Evolutionary conservation across 163 green algal genomes (phyloP).

Genomic region (Prototheca cutis): DNA sequence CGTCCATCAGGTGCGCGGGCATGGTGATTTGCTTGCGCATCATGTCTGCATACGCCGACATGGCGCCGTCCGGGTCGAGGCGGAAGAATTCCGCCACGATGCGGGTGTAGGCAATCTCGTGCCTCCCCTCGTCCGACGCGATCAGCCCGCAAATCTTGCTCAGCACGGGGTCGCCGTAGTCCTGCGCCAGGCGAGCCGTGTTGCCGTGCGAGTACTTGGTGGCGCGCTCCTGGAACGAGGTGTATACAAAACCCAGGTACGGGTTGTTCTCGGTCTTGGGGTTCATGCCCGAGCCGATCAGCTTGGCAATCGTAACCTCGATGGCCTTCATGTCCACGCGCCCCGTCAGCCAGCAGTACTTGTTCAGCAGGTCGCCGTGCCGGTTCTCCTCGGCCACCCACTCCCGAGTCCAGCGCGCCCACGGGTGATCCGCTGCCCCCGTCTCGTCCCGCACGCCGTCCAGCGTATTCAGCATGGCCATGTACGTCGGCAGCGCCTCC

Average conservation of each 20-base stretch:
- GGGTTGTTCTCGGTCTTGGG: slow-evolving; percentile 78
- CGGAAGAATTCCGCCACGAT: slow-evolving; percentile 74
- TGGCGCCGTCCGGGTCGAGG: slow-evolving; percentile 29
- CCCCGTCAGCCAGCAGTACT: slow-evolving; percentile 47
- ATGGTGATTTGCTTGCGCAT: slow-evolving; percentile 97
- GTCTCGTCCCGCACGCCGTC: slow-evolving; percentile 90
- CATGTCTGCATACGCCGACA: slow-evolving; percentile 69
- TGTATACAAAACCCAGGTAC: slow-evolving; percentile 77
- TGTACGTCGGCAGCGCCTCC: slow-evolving; percentile 98
- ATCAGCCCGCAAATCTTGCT: slow-evolving; percentile 51
- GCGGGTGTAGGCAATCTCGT: slow-evolving; percentile 88
- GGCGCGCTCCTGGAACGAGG: slow-evolving; percentile 72
- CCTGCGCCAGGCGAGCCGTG: slow-evolving; percentile 48
- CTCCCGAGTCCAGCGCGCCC: slow-evolving; percentile 34
- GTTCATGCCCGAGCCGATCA: slow-evolving; percentile 68
- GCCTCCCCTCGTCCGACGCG: slow-evolving; percentile 78
- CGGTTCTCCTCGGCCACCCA: slow-evolving; percentile 73
- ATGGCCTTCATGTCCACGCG: slow-evolving; percentile 60
- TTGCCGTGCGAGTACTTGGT: slow-evolving; percentile 70
- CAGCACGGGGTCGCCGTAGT: slow-evolving; percentile 49
- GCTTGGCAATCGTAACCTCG: slow-evolving; percentile 68
- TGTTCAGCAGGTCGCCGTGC: slow-evolving; percentile 74
- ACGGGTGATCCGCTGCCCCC: slow-evolving; percentile 29
- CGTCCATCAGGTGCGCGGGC: slow-evolving; percentile 95
- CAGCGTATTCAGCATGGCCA: slow-evolving; percentile 99